phyloP scores from a whole-genome alignment of 2,329 filamentous ascomycete species.

The Aphanoascus verrucosus region DNA sequence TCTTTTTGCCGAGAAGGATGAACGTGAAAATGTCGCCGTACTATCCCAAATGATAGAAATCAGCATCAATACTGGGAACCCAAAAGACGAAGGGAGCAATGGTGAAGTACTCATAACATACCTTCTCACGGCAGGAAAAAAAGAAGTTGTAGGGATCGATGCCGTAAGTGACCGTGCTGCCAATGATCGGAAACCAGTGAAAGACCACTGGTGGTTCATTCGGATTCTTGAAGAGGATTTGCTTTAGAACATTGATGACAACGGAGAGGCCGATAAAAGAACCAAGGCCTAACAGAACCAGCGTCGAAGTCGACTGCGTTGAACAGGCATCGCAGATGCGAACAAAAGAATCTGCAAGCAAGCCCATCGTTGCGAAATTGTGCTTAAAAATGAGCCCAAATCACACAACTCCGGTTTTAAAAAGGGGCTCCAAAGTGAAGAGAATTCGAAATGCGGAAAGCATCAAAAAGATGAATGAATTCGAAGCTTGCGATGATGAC shows the following conservation, averaged over 20 bases:
- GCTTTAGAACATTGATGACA: slow-evolving; percentile 65
- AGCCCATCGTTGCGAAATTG: slow-evolving; percentile 35
- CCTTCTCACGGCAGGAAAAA: slow-evolving; percentile 59
- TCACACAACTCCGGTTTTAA: not conserved
- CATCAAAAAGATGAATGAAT: not conserved
- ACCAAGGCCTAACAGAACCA: slow-evolving; percentile 36
- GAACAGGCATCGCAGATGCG: slow-evolving; percentile 38
- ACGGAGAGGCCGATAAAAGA: slow-evolving; percentile 48
- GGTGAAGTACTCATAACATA: slow-evolving; percentile 29
- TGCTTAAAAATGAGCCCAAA: not conserved
- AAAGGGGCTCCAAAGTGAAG: not conserved
- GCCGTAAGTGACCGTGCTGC: slow-evolving; percentile 86
- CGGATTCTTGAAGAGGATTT: slow-evolving; percentile 70
- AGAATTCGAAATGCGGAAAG: not conserved
- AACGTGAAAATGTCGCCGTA: slow-evolving; percentile 88
- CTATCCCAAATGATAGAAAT: slow-evolving; percentile 33
- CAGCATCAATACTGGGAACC: not conserved
- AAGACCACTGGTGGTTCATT: slow-evolving; percentile 63
- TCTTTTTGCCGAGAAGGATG: slow-evolving; percentile 76
- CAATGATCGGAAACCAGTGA: slow-evolving; percentile 60
- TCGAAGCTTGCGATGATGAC: not conserved
- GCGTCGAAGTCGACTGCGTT: slow-evolving; percentile 36
- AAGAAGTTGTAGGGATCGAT: slow-evolving; percentile 66
- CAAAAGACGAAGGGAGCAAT: not conserved
- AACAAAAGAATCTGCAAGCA: slow-evolving; percentile 40